Evolutionary conservation across 2,329 filamentous ascomycete species (phyloP).

Genomic region (Arthrobotrys megalospora): DNA sequence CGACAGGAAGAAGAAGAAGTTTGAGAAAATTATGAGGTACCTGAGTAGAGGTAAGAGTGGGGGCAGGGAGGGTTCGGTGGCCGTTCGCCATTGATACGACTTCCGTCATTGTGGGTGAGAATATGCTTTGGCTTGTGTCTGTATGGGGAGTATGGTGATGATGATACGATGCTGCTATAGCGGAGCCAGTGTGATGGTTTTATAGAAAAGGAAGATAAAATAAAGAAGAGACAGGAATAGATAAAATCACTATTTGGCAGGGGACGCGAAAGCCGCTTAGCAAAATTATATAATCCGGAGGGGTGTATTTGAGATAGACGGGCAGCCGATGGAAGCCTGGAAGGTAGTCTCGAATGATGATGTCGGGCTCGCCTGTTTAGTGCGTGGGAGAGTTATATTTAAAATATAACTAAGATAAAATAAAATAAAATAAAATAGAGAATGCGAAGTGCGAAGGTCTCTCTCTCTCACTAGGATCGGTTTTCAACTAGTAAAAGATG

Average conservation of each 20-base stretch:
- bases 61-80: constrained; percentile 57
- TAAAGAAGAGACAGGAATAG: constrained; percentile 15
- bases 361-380: constrained; percentile 24
- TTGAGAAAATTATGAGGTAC: constrained; percentile 62
- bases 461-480: background rate
- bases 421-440: constrained; percentile 39
- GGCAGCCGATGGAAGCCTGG: constrained; percentile 9
- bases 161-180: constrained; percentile 15
- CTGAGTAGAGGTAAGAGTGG: constrained; percentile 58
- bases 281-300: constrained; percentile 42
- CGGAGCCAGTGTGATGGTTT: constrained; percentile 41
- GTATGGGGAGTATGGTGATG: constrained; percentile 16
- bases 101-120: constrained; percentile 47
- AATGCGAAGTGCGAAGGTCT: constrained; percentile 52
- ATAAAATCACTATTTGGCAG: constrained; percentile 20
- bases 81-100: constrained; percentile 61
- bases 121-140: constrained; percentile 4
- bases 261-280: constrained; percentile 30
- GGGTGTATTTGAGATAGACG: constrained; percentile 47
- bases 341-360: background rate
- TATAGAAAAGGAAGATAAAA: constrained; percentile 11
- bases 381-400: constrained; percentile 15
- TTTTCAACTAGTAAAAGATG: background rate
- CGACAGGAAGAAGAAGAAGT: constrained; percentile 62
- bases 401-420: constrained; percentile 14